These are phyloP conservation scores for Hypoxylon intermedium DNA, from an alignment of 495 filamentous ascomycete genomes.

Conservation along the genomic window DNA sequence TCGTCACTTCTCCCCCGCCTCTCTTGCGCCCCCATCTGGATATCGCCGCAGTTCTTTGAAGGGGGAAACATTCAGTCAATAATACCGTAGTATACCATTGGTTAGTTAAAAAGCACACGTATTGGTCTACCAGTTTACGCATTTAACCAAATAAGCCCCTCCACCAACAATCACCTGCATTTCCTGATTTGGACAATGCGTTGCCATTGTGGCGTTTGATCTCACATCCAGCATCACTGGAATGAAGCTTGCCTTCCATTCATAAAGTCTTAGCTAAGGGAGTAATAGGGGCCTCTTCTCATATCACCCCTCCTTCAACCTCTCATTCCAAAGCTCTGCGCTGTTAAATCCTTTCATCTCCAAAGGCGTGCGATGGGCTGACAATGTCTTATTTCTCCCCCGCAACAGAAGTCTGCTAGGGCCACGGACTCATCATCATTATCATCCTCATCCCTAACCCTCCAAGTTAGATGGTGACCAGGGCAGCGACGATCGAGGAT, in stretches of 20 bases:
- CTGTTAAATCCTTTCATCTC: background rate
- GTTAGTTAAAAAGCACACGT: conserved; percentile 8
- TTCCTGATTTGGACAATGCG: conserved; percentile 23
- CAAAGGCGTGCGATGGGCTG: background rate
- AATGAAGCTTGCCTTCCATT: conserved; percentile 24
- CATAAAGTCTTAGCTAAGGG: conserved; percentile 10
- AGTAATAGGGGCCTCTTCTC: background rate
- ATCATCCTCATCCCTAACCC: conserved; percentile 31
- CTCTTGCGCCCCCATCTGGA: too few relatives aligned
- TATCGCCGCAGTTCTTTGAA: too few relatives aligned
- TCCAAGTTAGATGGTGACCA: conserved; percentile 15
- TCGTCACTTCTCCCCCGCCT: too few relatives aligned
- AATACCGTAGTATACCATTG: too few relatives aligned
- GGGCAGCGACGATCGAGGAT: conserved; percentile 9
- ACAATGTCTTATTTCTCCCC: conserved; percentile 35
- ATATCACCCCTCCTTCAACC: background rate
- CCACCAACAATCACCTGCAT: conserved; percentile 15
- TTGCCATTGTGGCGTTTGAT: conserved; percentile 27
- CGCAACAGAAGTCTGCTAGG: conserved; percentile 16
- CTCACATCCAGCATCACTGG: conserved; percentile 25
- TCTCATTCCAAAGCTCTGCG: conserved; percentile 14
- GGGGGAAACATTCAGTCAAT: too few relatives aligned
- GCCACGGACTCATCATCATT: conserved; percentile 19
- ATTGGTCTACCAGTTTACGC: conserved; percentile 11
- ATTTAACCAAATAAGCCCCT: conserved; percentile 15